Percentiles rank a stretch among this genome's conserved stretches.
These are phyloP conservation scores for Papiliotrema flavescens DNA, from an alignment of 1,284 basidiomycete genomes.

Conservation along the genomic window DNA sequence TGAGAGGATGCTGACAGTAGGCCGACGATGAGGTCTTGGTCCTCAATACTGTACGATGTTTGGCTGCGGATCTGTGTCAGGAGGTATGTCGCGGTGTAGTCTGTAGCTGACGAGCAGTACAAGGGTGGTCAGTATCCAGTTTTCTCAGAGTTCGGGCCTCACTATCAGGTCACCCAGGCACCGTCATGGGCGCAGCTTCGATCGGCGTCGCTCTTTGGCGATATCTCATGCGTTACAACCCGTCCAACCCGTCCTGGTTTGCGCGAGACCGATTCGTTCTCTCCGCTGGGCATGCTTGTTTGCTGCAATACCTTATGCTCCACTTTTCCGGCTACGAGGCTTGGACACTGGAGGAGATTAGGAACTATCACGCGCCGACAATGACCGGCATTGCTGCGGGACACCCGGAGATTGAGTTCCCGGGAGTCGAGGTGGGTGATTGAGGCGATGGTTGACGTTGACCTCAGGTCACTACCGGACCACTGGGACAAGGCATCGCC, in stretches of 20 bases:
- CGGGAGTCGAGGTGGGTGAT: constrained; percentile 9
- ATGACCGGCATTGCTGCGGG: constrained; percentile 37
- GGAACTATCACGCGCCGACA: constrained; percentile 38
- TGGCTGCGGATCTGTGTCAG: constrained; percentile 45
- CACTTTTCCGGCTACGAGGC: constrained; percentile 44
- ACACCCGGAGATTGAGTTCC: constrained; percentile 42
- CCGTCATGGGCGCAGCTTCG: constrained; percentile 49
- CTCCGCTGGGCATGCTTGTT: constrained; percentile 46
- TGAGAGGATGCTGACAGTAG: background rate
- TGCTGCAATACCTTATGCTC: constrained; percentile 46
- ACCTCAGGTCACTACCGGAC: constrained; percentile 27
- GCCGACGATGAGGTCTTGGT: constrained; percentile 30
- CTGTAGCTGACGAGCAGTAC: constrained; percentile 22
- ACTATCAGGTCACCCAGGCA: constrained; percentile 43
- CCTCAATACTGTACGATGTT: constrained; percentile 44
- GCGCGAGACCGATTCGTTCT: constrained; percentile 41
- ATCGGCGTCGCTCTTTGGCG: constrained; percentile 40
- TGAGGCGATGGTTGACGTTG: too few relatives aligned
- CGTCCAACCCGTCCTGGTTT: constrained; percentile 39
- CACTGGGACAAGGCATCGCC: constrained; percentile 41
- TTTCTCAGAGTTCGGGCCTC: too few relatives aligned
- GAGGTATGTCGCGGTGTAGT: background rate
- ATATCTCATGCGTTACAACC: constrained; percentile 42
- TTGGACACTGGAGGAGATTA: constrained; percentile 42
- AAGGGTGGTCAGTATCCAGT: constrained; percentile 32